Base-by-base conservation (phyloP, 495 filamentous ascomycete species). In the Neurospora sp. region DNA sequence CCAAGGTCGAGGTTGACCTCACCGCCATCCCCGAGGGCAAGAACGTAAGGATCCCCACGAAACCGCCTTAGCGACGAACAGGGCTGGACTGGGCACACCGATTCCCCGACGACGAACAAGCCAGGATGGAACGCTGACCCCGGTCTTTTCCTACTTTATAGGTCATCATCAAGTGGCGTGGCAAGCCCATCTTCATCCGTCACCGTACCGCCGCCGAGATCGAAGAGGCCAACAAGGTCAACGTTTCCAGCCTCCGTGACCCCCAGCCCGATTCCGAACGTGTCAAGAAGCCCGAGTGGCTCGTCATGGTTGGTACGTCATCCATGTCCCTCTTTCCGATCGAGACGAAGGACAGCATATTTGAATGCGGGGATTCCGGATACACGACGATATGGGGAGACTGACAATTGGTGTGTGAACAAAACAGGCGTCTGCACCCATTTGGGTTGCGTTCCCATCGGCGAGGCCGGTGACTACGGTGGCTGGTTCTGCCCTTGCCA, bases 401-500 rank as follows among this genome's bases (percentile, higher is more conserved):
- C 77, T 80, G 70, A 81, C 76, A 69, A 3, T 62, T 62, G 20
- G 20, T 31, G 20, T 31, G 23, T 62, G 38, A 39, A 46, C 0
- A 38, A 40, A 46, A 69, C 75, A 95, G 93, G 93, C 83, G 94
- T 99, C 83, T 99, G 96, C 91, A 99, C 96, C 79, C 96, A 99
- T 84, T 86, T 99, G 79, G 96, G 96, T 83, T 99, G 96, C 87
- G 96, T 99, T 71, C 96, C 96, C 76, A 98, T 99, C 83, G 96
- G 96, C 82, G 96, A 99, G 87, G 92, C 96, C 74, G 96, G 96
- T 82, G 96, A 99, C 83, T 99, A 86, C 82, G 96, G 96, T 79
- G 96, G 96, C 79, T 99, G 96, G 96, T 99, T 99, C 91, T 99
- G 96, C 87, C 96, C 96, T 75, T 99, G 96, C 91, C 96, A 99